A percentile compares a stretch with the other conserved stretches of the same genome.
Conservation (phyloP, 768 basidiomycete genomes). For the Tulasnella sp. region DNA sequence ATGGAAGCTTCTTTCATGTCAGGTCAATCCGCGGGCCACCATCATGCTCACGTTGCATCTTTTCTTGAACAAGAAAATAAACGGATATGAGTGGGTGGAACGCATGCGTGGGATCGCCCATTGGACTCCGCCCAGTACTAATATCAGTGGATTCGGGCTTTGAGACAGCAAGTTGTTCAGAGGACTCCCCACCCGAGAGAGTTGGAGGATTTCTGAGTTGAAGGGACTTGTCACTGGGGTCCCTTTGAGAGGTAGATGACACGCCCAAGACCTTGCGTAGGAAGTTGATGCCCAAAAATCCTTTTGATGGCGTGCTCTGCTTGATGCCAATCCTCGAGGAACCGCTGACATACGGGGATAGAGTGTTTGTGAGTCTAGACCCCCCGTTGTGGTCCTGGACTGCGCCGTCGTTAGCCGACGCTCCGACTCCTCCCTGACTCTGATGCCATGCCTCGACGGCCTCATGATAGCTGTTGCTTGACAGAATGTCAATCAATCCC, state of each 20-base stretch:
- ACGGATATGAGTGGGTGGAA: conserved; percentile 94
- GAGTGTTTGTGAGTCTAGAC: neutral
- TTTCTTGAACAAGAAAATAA: conserved; percentile 92
- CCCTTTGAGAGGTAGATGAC: too few species aligned
- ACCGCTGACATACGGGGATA: conserved; percentile 2
- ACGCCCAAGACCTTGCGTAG: conserved; percentile 62
- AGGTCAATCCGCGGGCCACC: conserved; percentile 93
- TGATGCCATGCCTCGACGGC: conserved; percentile 72
- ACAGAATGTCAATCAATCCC: conserved; percentile 57
- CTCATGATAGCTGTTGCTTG: conserved; percentile 62
- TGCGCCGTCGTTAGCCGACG: conserved; percentile 16
- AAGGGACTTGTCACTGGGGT: too few species aligned
- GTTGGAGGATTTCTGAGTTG: too few species aligned
- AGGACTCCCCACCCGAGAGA: too few species aligned
- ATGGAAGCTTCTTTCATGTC: too few species aligned
- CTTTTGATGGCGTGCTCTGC: neutral
- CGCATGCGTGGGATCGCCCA: conserved; percentile 72
- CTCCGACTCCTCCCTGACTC: conserved; percentile 20
- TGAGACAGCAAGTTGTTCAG: too few species aligned
- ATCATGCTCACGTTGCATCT: conserved; percentile 85
- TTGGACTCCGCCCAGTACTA: conserved; percentile 20
- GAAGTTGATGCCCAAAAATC: conserved; percentile 31
- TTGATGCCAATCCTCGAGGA: neutral
- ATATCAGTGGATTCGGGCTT: neutral
- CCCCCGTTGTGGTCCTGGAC: neutral